Conservation (phyloP, 495 filamentous ascomycete genomes). For the Hypoxylon lienhwacheense region DNA sequence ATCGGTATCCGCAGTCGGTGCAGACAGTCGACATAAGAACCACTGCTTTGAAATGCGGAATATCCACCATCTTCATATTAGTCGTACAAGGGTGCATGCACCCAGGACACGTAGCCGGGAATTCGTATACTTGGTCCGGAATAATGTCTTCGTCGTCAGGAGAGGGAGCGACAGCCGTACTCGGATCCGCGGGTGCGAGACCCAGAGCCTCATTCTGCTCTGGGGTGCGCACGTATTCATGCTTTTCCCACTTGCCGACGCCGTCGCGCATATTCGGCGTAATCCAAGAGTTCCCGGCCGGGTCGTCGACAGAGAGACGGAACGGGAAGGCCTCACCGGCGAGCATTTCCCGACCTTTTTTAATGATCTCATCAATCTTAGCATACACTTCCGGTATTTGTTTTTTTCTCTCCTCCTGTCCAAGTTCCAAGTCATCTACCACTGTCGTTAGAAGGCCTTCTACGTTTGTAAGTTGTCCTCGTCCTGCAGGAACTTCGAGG, state of each 20-base stretch:
- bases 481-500: conserved; percentile 86
- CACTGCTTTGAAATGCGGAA: conserved; percentile 95
- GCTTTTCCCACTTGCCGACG: conserved; percentile 78
- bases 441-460: conserved; percentile 82
- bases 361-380: conserved; percentile 73
- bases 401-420: conserved; percentile 73
- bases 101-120: conserved; percentile 88
- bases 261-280: conserved; percentile 76
- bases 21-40: conserved; percentile 88
- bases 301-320: conserved; percentile 81
- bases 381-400: conserved; percentile 72
- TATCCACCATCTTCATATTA: conserved; percentile 94
- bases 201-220: conserved; percentile 85
- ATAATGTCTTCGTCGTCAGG: conserved; percentile 74
- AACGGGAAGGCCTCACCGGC: conserved; percentile 81
- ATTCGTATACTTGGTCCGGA: conserved; percentile 84
- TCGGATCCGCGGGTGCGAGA: conserved; percentile 51
- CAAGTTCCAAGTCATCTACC: conserved; percentile 70
- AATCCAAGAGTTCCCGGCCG: conserved; percentile 96
- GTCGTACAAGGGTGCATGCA: conserved; percentile 80
- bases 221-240: conserved; percentile 76
- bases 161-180: conserved; percentile 31
- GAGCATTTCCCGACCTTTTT: conserved; percentile 70
- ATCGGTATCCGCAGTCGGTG: conserved; percentile 87
- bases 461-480: conserved; percentile 86